Base-by-base conservation (phyloP, 2,329 filamentous ascomycete species). In the Grosmannia penicillata region DNA sequence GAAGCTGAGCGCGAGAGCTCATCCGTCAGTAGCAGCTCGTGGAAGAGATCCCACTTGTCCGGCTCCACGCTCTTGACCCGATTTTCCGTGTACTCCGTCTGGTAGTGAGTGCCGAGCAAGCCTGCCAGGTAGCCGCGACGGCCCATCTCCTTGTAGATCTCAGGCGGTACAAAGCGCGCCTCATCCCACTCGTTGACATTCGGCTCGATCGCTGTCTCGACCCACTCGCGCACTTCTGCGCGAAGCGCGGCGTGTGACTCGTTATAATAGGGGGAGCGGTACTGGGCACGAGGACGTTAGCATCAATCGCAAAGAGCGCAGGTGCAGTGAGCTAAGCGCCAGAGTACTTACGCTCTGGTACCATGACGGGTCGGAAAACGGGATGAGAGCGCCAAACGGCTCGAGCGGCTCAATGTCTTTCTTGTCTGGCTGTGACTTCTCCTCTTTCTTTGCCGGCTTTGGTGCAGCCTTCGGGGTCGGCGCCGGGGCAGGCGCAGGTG, bases 31-130 rank as follows among this genome's bases (percentile, higher is more conserved):
- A 96, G 70, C 74, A 96, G 72, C 70, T 98, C 91, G 62, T 98
- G 91, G 77, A 96, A 98, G 32, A 93, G 74, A 63, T 98, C 91
- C 89, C 89, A 98, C 57, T 91, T 79, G 62, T 95, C 85, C 0
- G 82, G 66, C 0, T 80, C 60, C 11, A 98, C 91, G 35, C 76
- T 80, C 62, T 82, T 75, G 50, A 95, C 73, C 6, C 69, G 65
- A 54, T 79, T 72, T 30, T 77, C 65, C 18, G 76, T 77, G 54
- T 89, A 78, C 49, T 93, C 64, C 43, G 69, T 72, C 13, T 84
- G 86, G 63, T 83, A 96, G 53, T 82, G 69, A 45, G 84, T 72
- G 47, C 89, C 91, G 46, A 98, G 68, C 42, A 96, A 68, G 49
- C 91, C 91, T n/a, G 86, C 81, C 15, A 98, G 73, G 56, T 95